A percentile compares a stretch with the other conserved stretches of the same genome.
Evolutionary conservation across 805 yeast genomes (phyloP).

Genomic region (Aciculoconidium aculeatum): DNA sequence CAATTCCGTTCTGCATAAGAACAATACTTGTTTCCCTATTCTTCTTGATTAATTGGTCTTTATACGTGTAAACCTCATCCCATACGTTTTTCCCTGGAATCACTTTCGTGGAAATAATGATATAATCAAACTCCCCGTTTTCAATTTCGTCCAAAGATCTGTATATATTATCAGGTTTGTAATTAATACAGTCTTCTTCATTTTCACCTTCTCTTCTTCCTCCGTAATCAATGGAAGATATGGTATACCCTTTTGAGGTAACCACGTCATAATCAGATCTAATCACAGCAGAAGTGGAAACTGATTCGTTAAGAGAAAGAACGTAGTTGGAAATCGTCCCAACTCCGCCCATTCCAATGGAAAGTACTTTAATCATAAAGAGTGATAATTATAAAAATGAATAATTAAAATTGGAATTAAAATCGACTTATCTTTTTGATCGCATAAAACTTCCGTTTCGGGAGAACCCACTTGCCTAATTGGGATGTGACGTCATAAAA

Average conservation of each 20-base stretch:
- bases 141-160: conserved; percentile 18
- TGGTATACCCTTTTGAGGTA: conserved; percentile 20
- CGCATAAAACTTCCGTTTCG: too few species aligned
- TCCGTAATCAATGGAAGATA: conserved; percentile 26
- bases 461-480: too few species aligned
- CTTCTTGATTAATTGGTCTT: conserved; percentile 9
- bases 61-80: conserved; percentile 15
- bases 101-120: conserved; percentile 30
- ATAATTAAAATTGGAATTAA: too few species aligned
- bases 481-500: too few species aligned
- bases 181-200: conserved; percentile 14
- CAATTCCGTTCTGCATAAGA: conserved; percentile 23
- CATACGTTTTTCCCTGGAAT: conserved; percentile 25
- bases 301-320: conserved; percentile 18
- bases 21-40: conserved; percentile 14
- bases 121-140: conserved; percentile 27
- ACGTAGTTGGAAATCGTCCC: conserved; percentile 71
- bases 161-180: conserved; percentile 22
- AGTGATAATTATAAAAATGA: too few species aligned
- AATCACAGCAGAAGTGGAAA: conserved; percentile 27
- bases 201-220: conserved; percentile 14
- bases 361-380: too few species aligned
- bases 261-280: conserved; percentile 28
- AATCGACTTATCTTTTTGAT: too few species aligned
- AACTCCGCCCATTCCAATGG: conserved; percentile 87